Percentiles rank a stretch among this genome's conserved stretches.
These are phyloP conservation scores for Penicillium digitatum DNA, from an alignment of 2,329 filamentous ascomycete species.

Conservation along the genomic window DNA sequence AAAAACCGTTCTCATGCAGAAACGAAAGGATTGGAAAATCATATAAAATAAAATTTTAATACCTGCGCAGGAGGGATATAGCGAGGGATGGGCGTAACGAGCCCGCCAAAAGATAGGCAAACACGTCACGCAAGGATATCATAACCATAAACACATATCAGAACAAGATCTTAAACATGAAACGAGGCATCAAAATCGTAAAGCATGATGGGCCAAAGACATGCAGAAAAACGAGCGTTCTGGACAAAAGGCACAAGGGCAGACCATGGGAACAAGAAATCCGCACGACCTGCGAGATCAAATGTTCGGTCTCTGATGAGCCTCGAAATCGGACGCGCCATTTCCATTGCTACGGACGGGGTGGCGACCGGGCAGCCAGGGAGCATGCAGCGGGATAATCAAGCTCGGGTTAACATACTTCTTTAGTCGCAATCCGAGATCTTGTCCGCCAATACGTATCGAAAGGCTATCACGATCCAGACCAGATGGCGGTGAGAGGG, in stretches of 20 bases:
- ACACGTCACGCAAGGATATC: slow-evolving; percentile 1
- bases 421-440: slow-evolving; percentile 39
- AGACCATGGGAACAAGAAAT: neutral
- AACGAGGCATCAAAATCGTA: slow-evolving; percentile 23
- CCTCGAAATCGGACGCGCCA: slow-evolving; percentile 17
- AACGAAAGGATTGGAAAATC: neutral
- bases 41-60: neutral
- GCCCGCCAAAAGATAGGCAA: neutral
- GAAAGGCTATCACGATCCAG: slow-evolving; percentile 44
- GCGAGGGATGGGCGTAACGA: neutral
- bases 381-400: slow-evolving; percentile 42
- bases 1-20: neutral
- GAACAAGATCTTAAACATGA: slow-evolving; percentile 3
- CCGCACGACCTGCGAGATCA: neutral
- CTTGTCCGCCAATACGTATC: slow-evolving; percentile 39
- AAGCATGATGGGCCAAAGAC: slow-evolving; percentile 12
- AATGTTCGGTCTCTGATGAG: slow-evolving; percentile 15
- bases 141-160: slow-evolving; percentile 1
- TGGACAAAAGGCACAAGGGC: neutral
- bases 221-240: neutral
- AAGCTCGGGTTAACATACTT: slow-evolving; percentile 49
- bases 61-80: neutral
- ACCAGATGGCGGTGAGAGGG: slow-evolving; percentile 41
- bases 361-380: slow-evolving; percentile 41
- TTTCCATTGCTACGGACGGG: slow-evolving; percentile 19